Evolutionary conservation across 2,329 filamentous ascomycete genomes (phyloP), one percentile per base, ranked within the genome.

Genomic region (Arachnopeziza araneosa): DNA sequence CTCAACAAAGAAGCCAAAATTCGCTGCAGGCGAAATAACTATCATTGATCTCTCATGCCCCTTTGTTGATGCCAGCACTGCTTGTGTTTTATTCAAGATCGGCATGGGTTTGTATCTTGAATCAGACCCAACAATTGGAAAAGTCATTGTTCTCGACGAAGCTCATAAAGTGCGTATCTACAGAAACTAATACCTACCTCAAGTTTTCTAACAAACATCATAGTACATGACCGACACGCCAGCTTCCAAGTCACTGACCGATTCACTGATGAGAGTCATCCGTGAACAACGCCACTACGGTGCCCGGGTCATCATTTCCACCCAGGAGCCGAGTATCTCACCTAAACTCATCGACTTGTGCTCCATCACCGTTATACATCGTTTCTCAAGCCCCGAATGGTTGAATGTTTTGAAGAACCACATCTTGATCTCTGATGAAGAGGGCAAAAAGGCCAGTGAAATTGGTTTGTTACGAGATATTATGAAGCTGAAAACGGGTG

Each of bases 21-120:
- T 62, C 49, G 52, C 24, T 21, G 57, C 59, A 23, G 62, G 62
- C 3, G 56, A 57, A 36, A 59, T 64, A 26, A 89, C 83, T 0
- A 87, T 90, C 56, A 75, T 91, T 7, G 90, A 95, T 67, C 75
- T 95, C 0, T 89, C 84, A 0, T 90, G 88, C 69, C 86, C 88
- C 0, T 91, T 87, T 64, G 77, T 92, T 8, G 85, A 85, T 0
- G 72, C 84, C 0, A 81, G 85, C 21, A 84, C 82, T 50, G 88
- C 88, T 0, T 93, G 89, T 68, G 78, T 82, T 0, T 75, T 93
- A 0, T 93, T 93, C 72, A 86, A 88, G 56, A 86, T 92, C 48
- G 87, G 83, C 22, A 76, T 93, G 1, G 79, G 79, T 1, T 74
- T 90, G 0, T 91, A 90, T 68, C 72, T 90, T 0, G 82, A 87